phyloP scores from a whole-genome alignment of 768 basidiomycete genomes.

The Lactifluus rugatus region DNA sequence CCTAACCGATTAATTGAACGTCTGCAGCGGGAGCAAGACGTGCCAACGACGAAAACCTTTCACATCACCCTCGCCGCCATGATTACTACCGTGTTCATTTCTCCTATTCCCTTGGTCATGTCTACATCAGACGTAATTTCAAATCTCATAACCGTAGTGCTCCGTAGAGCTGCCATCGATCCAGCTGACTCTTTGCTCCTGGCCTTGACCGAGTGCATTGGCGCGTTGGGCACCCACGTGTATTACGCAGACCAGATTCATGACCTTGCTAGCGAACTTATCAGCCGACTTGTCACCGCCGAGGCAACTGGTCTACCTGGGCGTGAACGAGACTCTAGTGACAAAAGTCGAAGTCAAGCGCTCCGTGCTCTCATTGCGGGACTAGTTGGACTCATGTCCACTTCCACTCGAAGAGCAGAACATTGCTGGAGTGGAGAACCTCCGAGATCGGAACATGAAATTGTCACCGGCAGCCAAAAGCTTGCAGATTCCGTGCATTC shows the following conservation, averaged over 20 bases:
- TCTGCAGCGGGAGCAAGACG: slow-evolving; percentile 54
- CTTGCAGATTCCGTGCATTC: not conserved
- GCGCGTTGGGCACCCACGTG: slow-evolving; percentile 80
- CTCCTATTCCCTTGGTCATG: slow-evolving; percentile 75
- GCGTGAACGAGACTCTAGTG: slow-evolving; percentile 30
- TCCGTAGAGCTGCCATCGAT: slow-evolving; percentile 57
- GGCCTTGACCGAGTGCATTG: slow-evolving; percentile 62
- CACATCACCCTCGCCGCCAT: slow-evolving; percentile 62
- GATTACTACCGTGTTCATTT: slow-evolving; percentile 77
- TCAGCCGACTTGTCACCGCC: slow-evolving; percentile 60
- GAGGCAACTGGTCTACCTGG: slow-evolving; percentile 52
- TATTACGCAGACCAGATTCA: slow-evolving; percentile 96
- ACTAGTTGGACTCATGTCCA: slow-evolving; percentile 57
- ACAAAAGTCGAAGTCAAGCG: slow-evolving; percentile 47
- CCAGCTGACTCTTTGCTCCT: slow-evolving; percentile 57
- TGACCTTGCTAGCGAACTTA: slow-evolving; percentile 78
- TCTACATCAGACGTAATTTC: slow-evolving; percentile 85
- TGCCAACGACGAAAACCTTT: slow-evolving; percentile 34
- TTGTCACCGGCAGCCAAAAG: slow-evolving; percentile 2
- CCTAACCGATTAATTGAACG: slow-evolving; percentile 78
- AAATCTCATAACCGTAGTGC: slow-evolving; percentile 61
- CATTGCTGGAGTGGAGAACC: slow-evolving; percentile 2
- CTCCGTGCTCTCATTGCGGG: slow-evolving; percentile 62
- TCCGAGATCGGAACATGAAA: slow-evolving; percentile 12
- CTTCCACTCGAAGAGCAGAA: slow-evolving; percentile 31